These are phyloP conservation scores for Xylariomycetidae sp. DNA, from an alignment of 2,329 filamentous ascomycete genomes.

Conservation along the genomic window DNA sequence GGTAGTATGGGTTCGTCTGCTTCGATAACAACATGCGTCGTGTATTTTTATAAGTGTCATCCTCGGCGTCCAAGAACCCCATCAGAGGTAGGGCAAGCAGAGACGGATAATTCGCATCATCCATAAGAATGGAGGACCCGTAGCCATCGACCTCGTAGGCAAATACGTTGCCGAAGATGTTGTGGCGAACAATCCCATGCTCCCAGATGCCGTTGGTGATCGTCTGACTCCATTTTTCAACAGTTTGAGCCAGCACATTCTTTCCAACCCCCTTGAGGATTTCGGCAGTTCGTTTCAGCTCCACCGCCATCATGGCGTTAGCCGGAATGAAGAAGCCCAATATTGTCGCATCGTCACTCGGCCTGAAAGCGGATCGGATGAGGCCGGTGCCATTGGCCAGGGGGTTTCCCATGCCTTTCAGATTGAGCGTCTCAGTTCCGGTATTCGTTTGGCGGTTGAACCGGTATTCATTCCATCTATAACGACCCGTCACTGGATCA, in stretches of 20 bases:
- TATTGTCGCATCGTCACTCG: conserved; percentile 92
- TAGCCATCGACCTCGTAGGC: conserved; percentile 88
- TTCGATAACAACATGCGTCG: conserved; percentile 70
- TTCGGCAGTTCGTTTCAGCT: conserved; percentile 69
- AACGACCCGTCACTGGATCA: conserved; percentile 59
- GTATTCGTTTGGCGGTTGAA: conserved; percentile 76
- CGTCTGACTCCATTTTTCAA: conserved; percentile 53
- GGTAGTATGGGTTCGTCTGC: conserved; percentile 80
- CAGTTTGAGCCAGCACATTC: conserved; percentile 43
- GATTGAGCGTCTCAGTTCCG: conserved; percentile 84
- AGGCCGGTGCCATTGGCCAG: conserved; percentile 79
- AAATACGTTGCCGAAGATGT: conserved; percentile 73
- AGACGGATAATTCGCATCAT: conserved; percentile 84
- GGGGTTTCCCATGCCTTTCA: conserved; percentile 85
- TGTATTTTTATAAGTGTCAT: conserved; percentile 82
- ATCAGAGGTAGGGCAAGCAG: conserved; percentile 73
- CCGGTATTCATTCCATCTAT: conserved; percentile 72
- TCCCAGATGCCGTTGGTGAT: conserved; percentile 79
- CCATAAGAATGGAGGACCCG: conserved; percentile 78
- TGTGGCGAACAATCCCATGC: conserved; percentile 74
- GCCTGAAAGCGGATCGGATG: conserved; percentile 86
- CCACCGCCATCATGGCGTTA: conserved; percentile 93
- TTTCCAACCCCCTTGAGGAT: conserved; percentile 62
- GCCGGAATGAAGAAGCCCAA: conserved; percentile 92
- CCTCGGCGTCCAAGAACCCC: conserved; percentile 62